phyloP scores from a whole-genome alignment of 73 alveolate species.

The Tetrahymena borealis region DNA sequence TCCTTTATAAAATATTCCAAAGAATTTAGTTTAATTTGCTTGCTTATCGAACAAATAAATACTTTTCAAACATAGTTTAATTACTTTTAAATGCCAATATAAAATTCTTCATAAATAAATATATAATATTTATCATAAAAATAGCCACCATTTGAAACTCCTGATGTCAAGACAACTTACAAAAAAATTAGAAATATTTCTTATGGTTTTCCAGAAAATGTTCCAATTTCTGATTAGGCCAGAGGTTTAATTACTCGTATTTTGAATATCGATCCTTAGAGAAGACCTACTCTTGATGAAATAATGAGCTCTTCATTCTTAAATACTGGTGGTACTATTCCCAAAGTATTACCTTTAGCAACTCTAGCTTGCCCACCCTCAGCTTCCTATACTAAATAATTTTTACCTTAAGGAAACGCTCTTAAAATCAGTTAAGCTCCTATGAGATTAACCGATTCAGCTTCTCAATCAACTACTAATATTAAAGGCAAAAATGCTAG shows the following conservation, averaged over 20 bases:
- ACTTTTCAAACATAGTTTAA: too few species aligned
- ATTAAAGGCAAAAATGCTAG: constrained; percentile 21
- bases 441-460: neutral
- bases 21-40: too few species aligned
- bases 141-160: constrained; percentile 87
- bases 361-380: constrained; percentile 95
- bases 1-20: too few species aligned
- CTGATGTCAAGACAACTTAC: constrained; percentile 86
- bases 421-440: neutral
- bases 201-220: constrained; percentile 86
- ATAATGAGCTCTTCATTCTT: constrained; percentile 48
- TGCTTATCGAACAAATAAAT: too few species aligned
- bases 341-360: constrained; percentile 86
- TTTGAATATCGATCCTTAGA: constrained; percentile 70
- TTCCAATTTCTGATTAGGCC: constrained; percentile 82
- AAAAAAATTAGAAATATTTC: constrained; percentile 76
- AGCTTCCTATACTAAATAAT: constrained; percentile 75
- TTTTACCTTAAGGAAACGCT: constrained; percentile 49
- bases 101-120: neutral
- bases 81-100: too few species aligned
- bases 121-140: neutral
- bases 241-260: constrained; percentile 75
- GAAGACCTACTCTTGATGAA: constrained; percentile 52
- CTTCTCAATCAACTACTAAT: constrained; percentile 15
- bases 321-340: constrained; percentile 70